Percentiles rank a stretch among this genome's conserved stretches.
Conservation (phyloP, 1,284 basidiomycete genomes). For the Papiliotrema nemorosa region DNA sequence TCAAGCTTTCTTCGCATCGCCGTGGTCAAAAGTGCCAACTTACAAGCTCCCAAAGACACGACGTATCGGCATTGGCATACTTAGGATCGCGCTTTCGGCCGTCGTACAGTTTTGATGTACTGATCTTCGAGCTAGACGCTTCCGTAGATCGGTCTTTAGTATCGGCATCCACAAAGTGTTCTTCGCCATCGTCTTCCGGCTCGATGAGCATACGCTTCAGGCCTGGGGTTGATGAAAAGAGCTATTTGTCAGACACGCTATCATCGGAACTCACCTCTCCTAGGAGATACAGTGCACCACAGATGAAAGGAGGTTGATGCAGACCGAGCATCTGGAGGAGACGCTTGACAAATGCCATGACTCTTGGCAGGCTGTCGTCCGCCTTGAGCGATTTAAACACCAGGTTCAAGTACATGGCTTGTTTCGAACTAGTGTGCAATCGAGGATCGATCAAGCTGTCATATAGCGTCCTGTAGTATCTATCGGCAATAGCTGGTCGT, state of each 20-base stretch:
- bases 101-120: slow-evolving; percentile 58
- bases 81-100: slow-evolving; percentile 86
- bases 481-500: slow-evolving; percentile 61
- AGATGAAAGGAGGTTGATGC: slow-evolving; percentile 82
- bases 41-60: slow-evolving; percentile 87
- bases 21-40: slow-evolving; percentile 36
- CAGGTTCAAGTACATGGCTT: slow-evolving; percentile 96
- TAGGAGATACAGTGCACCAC: slow-evolving; percentile 70
- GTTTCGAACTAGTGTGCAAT: slow-evolving; percentile 80
- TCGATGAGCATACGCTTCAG: slow-evolving; percentile 64
- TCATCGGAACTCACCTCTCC: slow-evolving; percentile 50
- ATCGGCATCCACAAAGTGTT: slow-evolving; percentile 53
- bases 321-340: slow-evolving; percentile 76
- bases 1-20: neutral
- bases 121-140: slow-evolving; percentile 1
- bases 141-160: slow-evolving; percentile 11
- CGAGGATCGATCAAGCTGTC: slow-evolving; percentile 81
- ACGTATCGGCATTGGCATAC: slow-evolving; percentile 75
- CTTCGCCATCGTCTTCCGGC: slow-evolving; percentile 52
- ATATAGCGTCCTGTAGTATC: slow-evolving; percentile 91
- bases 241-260: slow-evolving; percentile 50
- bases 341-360: slow-evolving; percentile 80
- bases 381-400: slow-evolving; percentile 88
- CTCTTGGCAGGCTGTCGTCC: slow-evolving; percentile 61
- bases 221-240: slow-evolving; percentile 70